These are phyloP conservation scores for Eutypa lata DNA, from an alignment of 2,329 filamentous ascomycete species.

Conservation along the genomic window DNA sequence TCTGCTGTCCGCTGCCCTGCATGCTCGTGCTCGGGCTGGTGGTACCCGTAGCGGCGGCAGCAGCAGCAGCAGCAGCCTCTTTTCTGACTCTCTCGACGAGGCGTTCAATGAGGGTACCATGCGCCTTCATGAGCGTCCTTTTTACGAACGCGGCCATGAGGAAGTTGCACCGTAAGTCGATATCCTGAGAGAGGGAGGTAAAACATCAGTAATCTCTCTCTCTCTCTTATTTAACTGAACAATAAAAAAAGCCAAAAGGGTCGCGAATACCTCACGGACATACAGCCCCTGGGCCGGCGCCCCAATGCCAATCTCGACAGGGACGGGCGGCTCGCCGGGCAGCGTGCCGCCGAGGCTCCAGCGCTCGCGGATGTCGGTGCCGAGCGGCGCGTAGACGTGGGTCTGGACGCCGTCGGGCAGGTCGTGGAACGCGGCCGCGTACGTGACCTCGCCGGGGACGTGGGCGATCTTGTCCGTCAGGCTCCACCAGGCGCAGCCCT, in stretches of 20 bases:
- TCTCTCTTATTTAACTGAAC: too few species aligned
- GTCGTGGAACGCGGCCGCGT: constrained; percentile 79
- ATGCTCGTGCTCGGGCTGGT: neutral
- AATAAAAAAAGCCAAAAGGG: too few species aligned
- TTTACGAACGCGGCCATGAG: constrained; percentile 75
- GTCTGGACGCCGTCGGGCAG: constrained; percentile 72
- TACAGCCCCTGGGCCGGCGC: constrained; percentile 70
- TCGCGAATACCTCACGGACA: constrained; percentile 70
- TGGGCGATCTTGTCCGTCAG: constrained; percentile 76
- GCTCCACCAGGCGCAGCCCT: constrained; percentile 71
- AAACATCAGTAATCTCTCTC: too few species aligned
- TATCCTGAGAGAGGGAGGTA: constrained; percentile 45
- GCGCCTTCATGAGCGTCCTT: constrained; percentile 75
- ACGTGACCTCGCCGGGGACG: constrained; percentile 70
- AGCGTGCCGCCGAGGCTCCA: constrained; percentile 74
- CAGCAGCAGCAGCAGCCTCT: constrained; percentile 13
- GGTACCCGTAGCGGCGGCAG: too few species aligned
- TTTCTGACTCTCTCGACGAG: constrained; percentile 50
- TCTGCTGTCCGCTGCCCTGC: too few species aligned
- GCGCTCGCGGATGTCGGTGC: constrained; percentile 73
- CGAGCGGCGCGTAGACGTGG: constrained; percentile 79
- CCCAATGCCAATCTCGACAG: constrained; percentile 63
- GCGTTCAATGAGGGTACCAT: constrained; percentile 66
- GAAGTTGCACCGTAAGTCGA: constrained; percentile 77
- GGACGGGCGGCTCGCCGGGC: constrained; percentile 65